Evolutionary conservation across 805 yeast species (phyloP).

Genomic region (Vanderwaltozyma polyspora): DNA sequence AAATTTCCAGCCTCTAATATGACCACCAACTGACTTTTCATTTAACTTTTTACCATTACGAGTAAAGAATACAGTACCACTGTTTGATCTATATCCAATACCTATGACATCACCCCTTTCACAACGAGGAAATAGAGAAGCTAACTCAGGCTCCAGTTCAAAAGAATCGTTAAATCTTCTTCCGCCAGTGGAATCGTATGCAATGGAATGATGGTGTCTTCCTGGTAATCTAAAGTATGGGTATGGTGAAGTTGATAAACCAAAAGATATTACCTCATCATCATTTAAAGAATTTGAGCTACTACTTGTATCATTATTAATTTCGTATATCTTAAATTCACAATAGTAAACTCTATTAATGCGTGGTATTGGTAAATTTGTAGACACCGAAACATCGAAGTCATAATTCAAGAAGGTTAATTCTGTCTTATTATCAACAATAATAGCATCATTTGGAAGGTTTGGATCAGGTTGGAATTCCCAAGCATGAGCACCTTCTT

Average conservation of each 20-base stretch:
- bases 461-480: constrained; percentile 56
- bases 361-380: constrained; percentile 77
- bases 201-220: constrained; percentile 67
- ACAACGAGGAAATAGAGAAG: constrained; percentile 45
- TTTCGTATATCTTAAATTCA: constrained; percentile 72
- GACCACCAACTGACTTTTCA: constrained; percentile 76
- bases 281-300: constrained; percentile 5
- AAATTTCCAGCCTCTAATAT: constrained; percentile 57
- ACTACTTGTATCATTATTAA: constrained; percentile 41
- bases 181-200: constrained; percentile 81
- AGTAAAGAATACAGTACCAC: constrained; percentile 86
- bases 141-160: constrained; percentile 31
- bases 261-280: constrained; percentile 49
- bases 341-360: constrained; percentile 79
- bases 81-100: constrained; percentile 70
- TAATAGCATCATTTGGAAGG: constrained; percentile 42
- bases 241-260: constrained; percentile 77
- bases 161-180: constrained; percentile 77
- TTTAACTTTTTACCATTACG: constrained; percentile 83
- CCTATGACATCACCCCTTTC: constrained; percentile 89
- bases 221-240: constrained; percentile 94
- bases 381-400: constrained; percentile 55
- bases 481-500: constrained; percentile 84
- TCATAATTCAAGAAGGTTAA: constrained; percentile 44
- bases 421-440: constrained; percentile 57